These are phyloP conservation scores for Aureobasidium sp. DNA, from an alignment of 2,329 filamentous ascomycete genomes.

Conservation along the genomic window DNA sequence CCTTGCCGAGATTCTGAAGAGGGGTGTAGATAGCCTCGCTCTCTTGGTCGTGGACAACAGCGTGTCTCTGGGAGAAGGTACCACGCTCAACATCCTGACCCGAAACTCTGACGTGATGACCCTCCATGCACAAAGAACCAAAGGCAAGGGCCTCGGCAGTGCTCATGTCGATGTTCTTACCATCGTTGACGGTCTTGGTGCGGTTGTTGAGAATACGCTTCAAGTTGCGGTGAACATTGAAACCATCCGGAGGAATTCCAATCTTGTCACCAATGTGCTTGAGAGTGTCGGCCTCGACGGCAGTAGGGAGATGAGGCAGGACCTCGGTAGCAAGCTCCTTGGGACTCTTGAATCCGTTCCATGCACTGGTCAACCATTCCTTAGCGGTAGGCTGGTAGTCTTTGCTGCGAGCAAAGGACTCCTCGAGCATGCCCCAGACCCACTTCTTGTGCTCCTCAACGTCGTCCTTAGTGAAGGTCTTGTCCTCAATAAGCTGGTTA, in stretches of 20 bases:
- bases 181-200: conserved; percentile 85
- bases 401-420: conserved; percentile 94
- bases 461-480: conserved; percentile 94
- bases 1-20: conserved; percentile 76
- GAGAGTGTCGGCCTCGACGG: conserved; percentile 62
- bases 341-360: conserved; percentile 99
- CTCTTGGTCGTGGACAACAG: conserved; percentile 96
- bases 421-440: conserved; percentile 98
- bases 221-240: conserved; percentile 86
- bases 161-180: conserved; percentile 93
- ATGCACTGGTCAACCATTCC: conserved; percentile 97
- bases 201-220: conserved; percentile 89
- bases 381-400: conserved; percentile 94
- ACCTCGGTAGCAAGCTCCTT: conserved; percentile 95
- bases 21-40: conserved; percentile 89
- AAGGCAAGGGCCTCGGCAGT: conserved; percentile 95
- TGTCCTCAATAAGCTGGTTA: conserved; percentile 81
- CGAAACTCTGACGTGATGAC: conserved; percentile 93
- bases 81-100: conserved; percentile 99
- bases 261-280: conserved; percentile 78
- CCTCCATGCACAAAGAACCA: conserved; percentile 81
- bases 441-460: conserved; percentile 99
- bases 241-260: conserved; percentile 70
- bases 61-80: conserved; percentile 96
- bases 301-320: conserved; percentile 82